phyloP scores from a whole-genome alignment of 78 protist species.

The Dictyostelium purpureum region DNA sequence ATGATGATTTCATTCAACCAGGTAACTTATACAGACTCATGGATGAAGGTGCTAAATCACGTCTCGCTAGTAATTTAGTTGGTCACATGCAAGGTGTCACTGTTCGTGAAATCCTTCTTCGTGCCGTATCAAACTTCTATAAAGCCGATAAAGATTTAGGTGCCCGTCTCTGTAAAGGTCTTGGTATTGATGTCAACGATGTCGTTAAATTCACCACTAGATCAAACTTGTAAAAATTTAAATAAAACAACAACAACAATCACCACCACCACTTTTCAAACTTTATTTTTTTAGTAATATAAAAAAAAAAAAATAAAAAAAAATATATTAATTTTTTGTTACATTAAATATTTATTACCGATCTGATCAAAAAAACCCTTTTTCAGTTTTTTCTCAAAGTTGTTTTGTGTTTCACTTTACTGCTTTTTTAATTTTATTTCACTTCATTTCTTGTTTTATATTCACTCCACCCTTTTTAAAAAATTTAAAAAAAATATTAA shows the following conservation, averaged over 20 bases:
- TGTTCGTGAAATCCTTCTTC: slow-evolving; percentile 44
- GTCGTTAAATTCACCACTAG: slow-evolving; percentile 37
- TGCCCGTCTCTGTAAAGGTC: slow-evolving; percentile 64
- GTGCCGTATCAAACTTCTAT: slow-evolving; percentile 66
- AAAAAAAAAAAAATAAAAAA: not conserved
- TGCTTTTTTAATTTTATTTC: too few species aligned
- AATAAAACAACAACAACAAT: not conserved
- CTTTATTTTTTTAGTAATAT: too few species aligned
- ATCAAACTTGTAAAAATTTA: slow-evolving; percentile 45
- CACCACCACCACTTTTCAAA: not conserved
- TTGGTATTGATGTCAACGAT: slow-evolving; percentile 71
- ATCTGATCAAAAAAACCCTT: too few species aligned
- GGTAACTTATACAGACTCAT: slow-evolving; percentile 76
- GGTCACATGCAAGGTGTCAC: slow-evolving; percentile 75
- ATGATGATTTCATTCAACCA: slow-evolving; percentile 76
- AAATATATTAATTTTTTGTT: slow-evolving; percentile 6
- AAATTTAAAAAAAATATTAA: too few species aligned
- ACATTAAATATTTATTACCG: too few species aligned
- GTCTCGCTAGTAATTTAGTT: slow-evolving; percentile 63
- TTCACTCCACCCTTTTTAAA: too few species aligned
- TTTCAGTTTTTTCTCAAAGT: too few species aligned
- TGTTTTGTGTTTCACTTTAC: too few species aligned
- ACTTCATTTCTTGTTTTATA: too few species aligned
- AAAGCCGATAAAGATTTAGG: slow-evolving; percentile 77
- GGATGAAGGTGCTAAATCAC: slow-evolving; percentile 67